phyloP scores from a whole-genome alignment of 2,329 filamentous ascomycete genomes.

The Ophiosphaerella narmari region DNA sequence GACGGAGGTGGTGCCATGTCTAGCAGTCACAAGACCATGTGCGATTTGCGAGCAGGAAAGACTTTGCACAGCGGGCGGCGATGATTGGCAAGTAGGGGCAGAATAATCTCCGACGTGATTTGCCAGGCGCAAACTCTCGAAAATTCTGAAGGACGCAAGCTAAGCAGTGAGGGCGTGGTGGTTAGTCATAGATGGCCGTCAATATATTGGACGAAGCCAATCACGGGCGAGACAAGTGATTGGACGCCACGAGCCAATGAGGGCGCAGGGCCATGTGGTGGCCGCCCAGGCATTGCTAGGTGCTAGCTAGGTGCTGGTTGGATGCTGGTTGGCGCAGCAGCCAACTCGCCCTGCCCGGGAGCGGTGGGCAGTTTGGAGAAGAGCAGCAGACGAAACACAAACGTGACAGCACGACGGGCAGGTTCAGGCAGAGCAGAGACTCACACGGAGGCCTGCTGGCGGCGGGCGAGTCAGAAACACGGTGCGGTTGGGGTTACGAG shows the following conservation, averaged over 20 bases:
- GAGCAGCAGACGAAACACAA: conserved; percentile 35
- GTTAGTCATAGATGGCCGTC: conserved; percentile 37
- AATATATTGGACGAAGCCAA: conserved; percentile 34
- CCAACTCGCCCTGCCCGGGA: conserved; percentile 7
- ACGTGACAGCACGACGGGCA: conserved; percentile 35
- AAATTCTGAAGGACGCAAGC: conserved; percentile 29
- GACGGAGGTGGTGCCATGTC: conserved; percentile 18
- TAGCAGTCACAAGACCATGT: conserved; percentile 29
- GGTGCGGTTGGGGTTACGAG: conserved; percentile 38
- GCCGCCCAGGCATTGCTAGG: conserved; percentile 31
- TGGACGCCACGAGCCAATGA: conserved; percentile 18
- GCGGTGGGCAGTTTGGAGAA: conserved; percentile 18
- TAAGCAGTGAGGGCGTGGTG: neutral
- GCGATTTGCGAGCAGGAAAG: conserved; percentile 14
- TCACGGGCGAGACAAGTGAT: conserved; percentile 11
- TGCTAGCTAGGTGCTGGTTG: conserved; percentile 16
- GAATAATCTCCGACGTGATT: conserved; percentile 41
- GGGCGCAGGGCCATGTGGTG: conserved; percentile 33
- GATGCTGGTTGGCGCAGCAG: conserved; percentile 1
- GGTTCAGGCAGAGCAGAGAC: conserved; percentile 28
- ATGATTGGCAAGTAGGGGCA: conserved; percentile 34
- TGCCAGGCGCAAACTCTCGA: conserved; percentile 36
- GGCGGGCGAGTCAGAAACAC: conserved; percentile 37
- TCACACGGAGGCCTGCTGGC: conserved; percentile 19
- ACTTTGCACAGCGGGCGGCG: conserved; percentile 17